A percentile compares a stretch with the other conserved stretches of the same genome.
These are phyloP conservation scores for Puccinia hordei DNA, from an alignment of 1,284 basidiomycete species.

Conservation along the genomic window DNA sequence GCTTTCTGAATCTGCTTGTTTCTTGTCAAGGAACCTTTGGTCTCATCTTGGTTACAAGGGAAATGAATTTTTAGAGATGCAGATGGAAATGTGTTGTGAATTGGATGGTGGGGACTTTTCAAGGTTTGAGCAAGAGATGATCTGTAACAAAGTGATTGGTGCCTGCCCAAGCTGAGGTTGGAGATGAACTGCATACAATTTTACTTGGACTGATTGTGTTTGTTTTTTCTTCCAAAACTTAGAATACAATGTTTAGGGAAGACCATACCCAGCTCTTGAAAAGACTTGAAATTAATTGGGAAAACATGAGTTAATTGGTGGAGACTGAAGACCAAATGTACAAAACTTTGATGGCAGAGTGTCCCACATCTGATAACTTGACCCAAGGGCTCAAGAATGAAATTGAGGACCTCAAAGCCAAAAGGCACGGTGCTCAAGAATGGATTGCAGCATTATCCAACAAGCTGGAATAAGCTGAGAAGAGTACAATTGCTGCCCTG, in stretches of 20 bases:
- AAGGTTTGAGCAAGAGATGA: slow-evolving; percentile 31
- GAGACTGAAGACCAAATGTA: slow-evolving; percentile 29
- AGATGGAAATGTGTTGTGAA: slow-evolving; percentile 37
- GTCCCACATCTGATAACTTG: not conserved
- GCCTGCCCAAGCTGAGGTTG: slow-evolving; percentile 5
- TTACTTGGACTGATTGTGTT: not conserved
- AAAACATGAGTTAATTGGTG: slow-evolving; percentile 32
- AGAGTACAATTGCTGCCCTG: slow-evolving; percentile 16
- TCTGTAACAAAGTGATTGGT: slow-evolving; percentile 24
- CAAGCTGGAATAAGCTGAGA: slow-evolving; percentile 26
- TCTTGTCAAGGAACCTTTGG: slow-evolving; percentile 35
- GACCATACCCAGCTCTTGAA: slow-evolving; percentile 24
- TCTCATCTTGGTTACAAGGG: slow-evolving; percentile 35
- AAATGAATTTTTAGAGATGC: slow-evolving; percentile 32
- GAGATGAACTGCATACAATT: not conserved
- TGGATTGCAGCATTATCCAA: not conserved
- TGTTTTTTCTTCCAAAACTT: no score
- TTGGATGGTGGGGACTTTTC: slow-evolving; percentile 29
- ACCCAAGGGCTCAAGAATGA: slow-evolving; percentile 5
- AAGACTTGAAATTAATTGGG: slow-evolving; percentile 27
- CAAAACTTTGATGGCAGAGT: slow-evolving; percentile 28
- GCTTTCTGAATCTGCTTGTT: slow-evolving; percentile 1
- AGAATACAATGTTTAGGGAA: slow-evolving; percentile 22
- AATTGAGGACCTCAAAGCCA: not conserved
- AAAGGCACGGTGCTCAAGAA: not conserved